A percentile compares a stretch with the other conserved stretches of the same genome.
These are phyloP conservation scores for Aspergillus olivimuriae DNA, from an alignment of 495 filamentous ascomycete genomes.

Conservation along the genomic window DNA sequence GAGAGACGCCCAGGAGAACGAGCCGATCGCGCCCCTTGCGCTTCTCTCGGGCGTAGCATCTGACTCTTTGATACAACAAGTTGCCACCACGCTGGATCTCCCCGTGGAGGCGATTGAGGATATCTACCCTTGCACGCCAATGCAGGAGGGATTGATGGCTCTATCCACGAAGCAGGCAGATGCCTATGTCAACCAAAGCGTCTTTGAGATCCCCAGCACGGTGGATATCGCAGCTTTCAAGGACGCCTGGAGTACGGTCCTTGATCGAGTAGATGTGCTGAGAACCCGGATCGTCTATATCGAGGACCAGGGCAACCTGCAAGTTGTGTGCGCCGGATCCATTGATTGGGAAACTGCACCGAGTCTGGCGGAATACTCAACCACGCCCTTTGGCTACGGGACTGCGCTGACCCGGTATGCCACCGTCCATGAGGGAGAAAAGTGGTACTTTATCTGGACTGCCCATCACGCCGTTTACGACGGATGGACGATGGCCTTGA, in stretches of 20 bases:
- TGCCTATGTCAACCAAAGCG: slow-evolving; percentile 24
- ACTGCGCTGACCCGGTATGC: too few species aligned
- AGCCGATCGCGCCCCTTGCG: neutral
- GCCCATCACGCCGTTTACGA: slow-evolving; percentile 59
- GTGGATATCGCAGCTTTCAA: slow-evolving; percentile 27
- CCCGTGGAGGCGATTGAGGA: neutral
- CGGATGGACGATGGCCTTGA: slow-evolving; percentile 44
- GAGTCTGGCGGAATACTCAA: neutral
- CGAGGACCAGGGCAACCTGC: neutral
- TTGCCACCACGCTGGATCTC: neutral
- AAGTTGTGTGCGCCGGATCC: neutral
- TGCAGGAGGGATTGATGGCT: slow-evolving; percentile 48
- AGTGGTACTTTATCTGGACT: slow-evolving; percentile 21
- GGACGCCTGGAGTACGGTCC: slow-evolving; percentile 31
- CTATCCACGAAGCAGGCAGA: slow-evolving; percentile 29
- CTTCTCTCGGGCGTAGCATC: neutral
- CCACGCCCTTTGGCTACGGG: neutral
- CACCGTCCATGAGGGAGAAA: neutral
- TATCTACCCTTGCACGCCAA: slow-evolving; percentile 1
- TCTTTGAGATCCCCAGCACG: slow-evolving; percentile 18
- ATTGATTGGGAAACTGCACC: neutral
- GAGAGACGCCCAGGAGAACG: too few species aligned
- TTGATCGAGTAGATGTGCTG: slow-evolving; percentile 20
- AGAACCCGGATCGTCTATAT: slow-evolving; percentile 27
- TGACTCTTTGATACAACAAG: neutral